phyloP scores from a whole-genome alignment of 306 rosid genomes.

The Sechiopsis laciniata region DNA sequence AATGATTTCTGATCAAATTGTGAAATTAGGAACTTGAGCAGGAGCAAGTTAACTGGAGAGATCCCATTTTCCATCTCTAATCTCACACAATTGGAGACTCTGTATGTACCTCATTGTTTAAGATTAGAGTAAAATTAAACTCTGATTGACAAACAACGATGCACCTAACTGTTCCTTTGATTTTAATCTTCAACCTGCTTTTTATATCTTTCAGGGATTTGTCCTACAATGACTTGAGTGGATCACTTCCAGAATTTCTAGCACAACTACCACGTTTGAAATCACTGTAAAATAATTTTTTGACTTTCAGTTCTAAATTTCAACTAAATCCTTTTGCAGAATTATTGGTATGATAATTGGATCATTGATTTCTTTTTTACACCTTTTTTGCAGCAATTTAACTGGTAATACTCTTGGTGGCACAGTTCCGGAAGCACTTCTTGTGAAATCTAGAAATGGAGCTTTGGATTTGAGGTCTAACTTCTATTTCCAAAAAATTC shows the following conservation, averaged over 20 bases:
- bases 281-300: constrained; percentile 27
- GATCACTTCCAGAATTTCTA: constrained; percentile 30
- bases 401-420: constrained; percentile 18
- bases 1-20: not conserved
- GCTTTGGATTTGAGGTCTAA: not conserved
- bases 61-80: constrained; percentile 28
- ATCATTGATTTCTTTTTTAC: not conserved
- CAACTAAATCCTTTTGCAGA: not conserved
- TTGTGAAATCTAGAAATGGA: not conserved
- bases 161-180: not conserved
- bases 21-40: constrained; percentile 38
- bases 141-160: not conserved
- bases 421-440: constrained; percentile 15
- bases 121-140: not conserved
- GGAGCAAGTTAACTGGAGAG: constrained; percentile 36
- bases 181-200: not conserved
- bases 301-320: not conserved
- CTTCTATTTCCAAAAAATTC: not conserved
- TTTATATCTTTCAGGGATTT: constrained; percentile 28
- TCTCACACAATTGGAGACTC: constrained; percentile 32
- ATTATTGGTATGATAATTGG: not conserved
- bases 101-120: constrained; percentile 32
- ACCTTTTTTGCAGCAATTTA: not conserved
- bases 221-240: constrained; percentile 38
- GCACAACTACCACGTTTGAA: constrained; percentile 23